phyloP scores from a whole-genome alignment of 768 basidiomycete species.

The Ramaria rubella region DNA sequence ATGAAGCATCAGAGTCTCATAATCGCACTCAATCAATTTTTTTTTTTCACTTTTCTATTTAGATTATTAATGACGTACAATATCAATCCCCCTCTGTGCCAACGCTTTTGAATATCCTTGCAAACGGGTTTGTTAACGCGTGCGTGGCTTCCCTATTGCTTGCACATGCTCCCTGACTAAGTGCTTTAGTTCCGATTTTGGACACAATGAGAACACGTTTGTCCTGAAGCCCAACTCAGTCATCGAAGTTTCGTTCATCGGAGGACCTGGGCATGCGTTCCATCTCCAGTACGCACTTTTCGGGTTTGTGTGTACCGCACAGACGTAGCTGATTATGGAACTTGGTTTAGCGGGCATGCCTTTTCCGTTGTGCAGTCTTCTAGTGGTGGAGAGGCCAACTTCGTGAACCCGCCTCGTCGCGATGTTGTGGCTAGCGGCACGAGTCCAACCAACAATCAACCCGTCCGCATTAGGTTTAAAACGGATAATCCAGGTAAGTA shows the following conservation, averaged over 20 bases:
- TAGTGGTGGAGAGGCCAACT: constrained; percentile 27
- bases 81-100: constrained; percentile 4
- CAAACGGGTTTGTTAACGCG: neutral
- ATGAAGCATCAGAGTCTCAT: neutral
- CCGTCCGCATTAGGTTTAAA: constrained; percentile 41
- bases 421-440: constrained; percentile 17
- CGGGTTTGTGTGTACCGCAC: neutral
- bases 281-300: constrained; percentile 4
- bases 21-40: neutral
- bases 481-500: constrained; percentile 49
- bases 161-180: neutral
- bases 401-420: constrained; percentile 26
- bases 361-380: constrained; percentile 33
- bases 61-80: neutral
- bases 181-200: neutral
- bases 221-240: neutral
- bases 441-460: constrained; percentile 20
- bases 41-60: neutral
- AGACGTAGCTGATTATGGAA: neutral
- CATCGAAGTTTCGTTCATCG: constrained; percentile 4
- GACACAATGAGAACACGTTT: neutral
- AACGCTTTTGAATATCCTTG: constrained; percentile 6
- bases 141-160: neutral
- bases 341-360: constrained; percentile 4
- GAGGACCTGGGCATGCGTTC: constrained; percentile 1